Percentiles rank a stretch among this genome's conserved stretches.
These are phyloP conservation scores for Hyaloperonospora arabidopsidis DNA, from an alignment of 352 stramenopile genomes.

Conservation along the genomic window DNA sequence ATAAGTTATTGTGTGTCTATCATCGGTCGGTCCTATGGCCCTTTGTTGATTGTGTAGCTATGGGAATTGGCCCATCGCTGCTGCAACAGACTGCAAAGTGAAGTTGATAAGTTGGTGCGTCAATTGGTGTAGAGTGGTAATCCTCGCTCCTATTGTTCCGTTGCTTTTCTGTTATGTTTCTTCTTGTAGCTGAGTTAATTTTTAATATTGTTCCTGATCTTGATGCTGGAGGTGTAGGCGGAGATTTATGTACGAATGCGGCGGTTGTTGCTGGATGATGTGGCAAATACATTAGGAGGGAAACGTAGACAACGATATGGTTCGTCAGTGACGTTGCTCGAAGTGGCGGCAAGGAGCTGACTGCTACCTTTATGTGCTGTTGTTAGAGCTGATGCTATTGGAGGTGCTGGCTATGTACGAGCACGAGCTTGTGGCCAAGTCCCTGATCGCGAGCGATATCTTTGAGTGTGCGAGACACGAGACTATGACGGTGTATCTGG, in stretches of 20 bases:
- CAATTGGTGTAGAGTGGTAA: too few species aligned
- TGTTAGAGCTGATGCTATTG: slow-evolving; percentile 46
- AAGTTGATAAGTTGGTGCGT: slow-evolving; percentile 44
- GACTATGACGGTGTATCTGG: slow-evolving; percentile 65
- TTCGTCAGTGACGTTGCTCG: slow-evolving; percentile 14
- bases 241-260: slow-evolving; percentile 43
- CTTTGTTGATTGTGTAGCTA: slow-evolving; percentile 25
- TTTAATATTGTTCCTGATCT: neutral
- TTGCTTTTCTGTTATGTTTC: neutral
- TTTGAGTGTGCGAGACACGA: slow-evolving; percentile 66
- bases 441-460: slow-evolving; percentile 59
- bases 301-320: slow-evolving; percentile 38
- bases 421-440: slow-evolving; percentile 68
- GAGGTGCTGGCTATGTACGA: slow-evolving; percentile 74
- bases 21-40: neutral
- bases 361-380: slow-evolving; percentile 2
- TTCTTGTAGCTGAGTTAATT: neutral
- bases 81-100: slow-evolving; percentile 41
- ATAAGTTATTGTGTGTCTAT: neutral
- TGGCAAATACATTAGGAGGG: slow-evolving; percentile 22
- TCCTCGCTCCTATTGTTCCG: too few species aligned
- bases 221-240: slow-evolving; percentile 13
- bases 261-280: slow-evolving; percentile 25
- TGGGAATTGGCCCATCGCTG: slow-evolving; percentile 68
- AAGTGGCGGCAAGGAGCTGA: slow-evolving; percentile 5